Base-by-base conservation (phyloP, 2,329 filamentous ascomycete species). In the Fusarium acutatum region DNA sequence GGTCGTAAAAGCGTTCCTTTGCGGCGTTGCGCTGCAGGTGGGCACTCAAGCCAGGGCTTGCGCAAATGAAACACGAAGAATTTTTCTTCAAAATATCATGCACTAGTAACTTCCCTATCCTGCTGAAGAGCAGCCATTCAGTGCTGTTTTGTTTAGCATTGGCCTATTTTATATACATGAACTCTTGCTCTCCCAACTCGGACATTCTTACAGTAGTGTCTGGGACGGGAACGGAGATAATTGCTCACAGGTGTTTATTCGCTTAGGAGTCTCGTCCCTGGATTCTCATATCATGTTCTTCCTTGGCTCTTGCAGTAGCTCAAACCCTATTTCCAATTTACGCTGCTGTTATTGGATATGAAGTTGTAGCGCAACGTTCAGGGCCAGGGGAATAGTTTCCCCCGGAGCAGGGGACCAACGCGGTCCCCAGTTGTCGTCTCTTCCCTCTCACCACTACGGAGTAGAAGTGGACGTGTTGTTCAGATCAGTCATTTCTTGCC, bases 111-210 rank as follows among this genome's bases (percentile, higher is more conserved):
- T 1, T 13, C 7, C 3, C 8, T 34, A 0, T 20, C n/a, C 4
- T 2, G 3, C 17, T 12, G 2, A 20, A 24, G 1, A 0, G 1
- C n/a, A 5, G 17, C n/a, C 12, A 20, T 34, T 11, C 3, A 20
- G 12, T 24, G 30, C 8, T 3, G 1, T 24, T 11, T 15, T 13
- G 4, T 35, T 52, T 6, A 2, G 5, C 2, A 22, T 4, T 35
- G 17, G 3, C 14, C 5, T 5, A 22, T 13, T 26, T 5, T 35
- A 53, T 13, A 22, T 26, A 4, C 1, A 35, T 22, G 13, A 20
- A 2, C 20, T 4, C 4, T 3, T 24, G 3, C 18, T 8, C 5
- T 26, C 7, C 10, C 18, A 28, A 2, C 9, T 17, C 7, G 0
- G 7, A 0, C 12, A 7, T 50, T 28, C 13, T 9, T 22, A 28